Evolutionary conservation across 768 basidiomycete species (phyloP), one percentile per base, ranked within the genome.

Genomic region (Psilocybe cubensis): DNA sequence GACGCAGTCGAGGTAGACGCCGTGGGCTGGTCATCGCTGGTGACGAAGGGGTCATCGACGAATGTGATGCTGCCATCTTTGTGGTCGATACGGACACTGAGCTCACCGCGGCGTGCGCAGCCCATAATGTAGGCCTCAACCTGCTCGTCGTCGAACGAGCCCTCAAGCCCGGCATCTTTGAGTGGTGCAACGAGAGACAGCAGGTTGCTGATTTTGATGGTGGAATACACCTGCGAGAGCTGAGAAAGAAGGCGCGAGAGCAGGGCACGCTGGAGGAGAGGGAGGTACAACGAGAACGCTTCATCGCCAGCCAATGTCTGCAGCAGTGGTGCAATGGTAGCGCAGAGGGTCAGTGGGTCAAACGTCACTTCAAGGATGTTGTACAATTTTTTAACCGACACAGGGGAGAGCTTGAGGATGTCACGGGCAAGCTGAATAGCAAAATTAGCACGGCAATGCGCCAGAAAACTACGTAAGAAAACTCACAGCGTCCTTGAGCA

Each of bases 61-160:
- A 98, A 99, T 5, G 85, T 80, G 72, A 98, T 87, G 58, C 86
- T 87, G 17, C 93, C 91, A 3, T 82, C 84, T 27, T 89, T 87
- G 70, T 99, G 96, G 72, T 98, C 94, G 43, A 98, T 85, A 14
- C 87, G 86, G 60, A 97, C 88, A 64, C 76, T 82, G 47, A 98
- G 83, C 71, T 97, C 94, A 35, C 93, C 92, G 7, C 89, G 85
- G 45, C 89, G 85, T 42, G 93, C 92, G 57, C 94, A 93, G 31
- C 89, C 88, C 91, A 97, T 96, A 61, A 98, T 76, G 73, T 96
- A 98, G 3, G 91, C 89, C 74, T 98, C 94, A 61, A 89, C 79
- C 69, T 89, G 87, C 58, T 89, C 86, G n/a, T 85, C 83, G 57
- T 89, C 86, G 72, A 86, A 90, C 38, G 78, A 74, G 3, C 78